phyloP scores from a whole-genome alignment of 306 rosid genomes.

The Medicago truncatula region MtrunA17r5.0-ANR NC_053044.1:9998501-9999000 shows the following conservation, averaged over 20 bases:
- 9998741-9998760: constrained; percentile 18
- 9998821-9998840: not conserved
- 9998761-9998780: constrained; percentile 22
- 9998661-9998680: constrained; percentile 31
- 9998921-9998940: constrained; percentile 12
- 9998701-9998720: not conserved
- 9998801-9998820: constrained; percentile 19
- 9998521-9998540: constrained; percentile 19
- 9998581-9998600: not conserved
- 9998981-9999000: constrained; percentile 31
- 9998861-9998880: constrained; percentile 12
- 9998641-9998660: not conserved
- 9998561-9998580: not conserved
- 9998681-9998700: constrained; percentile 29
- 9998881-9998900: constrained; percentile 6
- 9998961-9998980: constrained; percentile 25
- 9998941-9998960: constrained; percentile 6
- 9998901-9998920: not conserved
- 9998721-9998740: constrained; percentile 14
- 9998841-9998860: too few relatives aligned
- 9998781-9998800: too few relatives aligned
- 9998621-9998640: constrained; percentile 40
- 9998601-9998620: constrained; percentile 27
- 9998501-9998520: constrained; percentile 28
- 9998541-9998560: not conserved